Percentiles rank a stretch among this genome's conserved stretches.
Conservation (phyloP, 768 basidiomycete species). For the Suillus spraguei region DNA sequence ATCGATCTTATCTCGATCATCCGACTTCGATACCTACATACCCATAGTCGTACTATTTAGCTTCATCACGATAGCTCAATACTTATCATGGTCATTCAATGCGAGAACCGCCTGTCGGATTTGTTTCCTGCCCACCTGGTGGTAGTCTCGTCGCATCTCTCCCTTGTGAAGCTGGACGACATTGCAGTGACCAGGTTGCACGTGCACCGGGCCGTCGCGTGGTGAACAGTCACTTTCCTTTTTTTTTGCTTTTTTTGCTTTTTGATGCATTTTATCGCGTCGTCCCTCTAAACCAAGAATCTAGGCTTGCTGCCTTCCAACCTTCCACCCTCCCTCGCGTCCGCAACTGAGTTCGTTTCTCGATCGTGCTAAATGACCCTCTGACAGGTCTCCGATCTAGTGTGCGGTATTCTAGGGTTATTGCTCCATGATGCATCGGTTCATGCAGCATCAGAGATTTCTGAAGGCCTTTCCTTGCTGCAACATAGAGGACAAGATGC, state of each 20-base stretch:
- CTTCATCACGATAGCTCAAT: too few species aligned
- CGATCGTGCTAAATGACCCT: slow-evolving; percentile 15
- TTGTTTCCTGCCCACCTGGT: too few species aligned
- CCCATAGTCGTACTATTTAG: too few species aligned
- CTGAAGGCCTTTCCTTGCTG: slow-evolving; percentile 91
- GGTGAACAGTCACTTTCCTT: not conserved
- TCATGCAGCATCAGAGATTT: slow-evolving; percentile 86
- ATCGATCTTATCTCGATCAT: too few species aligned
- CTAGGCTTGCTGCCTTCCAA: not conserved
- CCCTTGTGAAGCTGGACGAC: too few species aligned
- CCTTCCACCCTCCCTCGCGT: slow-evolving; percentile 6
- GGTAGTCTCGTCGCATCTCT: too few species aligned
- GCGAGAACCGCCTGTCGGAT: too few species aligned
- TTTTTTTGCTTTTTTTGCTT: not conserved
- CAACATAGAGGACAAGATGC: slow-evolving; percentile 99
- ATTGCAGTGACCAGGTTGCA: not conserved
- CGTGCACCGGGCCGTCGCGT: not conserved
- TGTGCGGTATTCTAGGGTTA: slow-evolving; percentile 95
- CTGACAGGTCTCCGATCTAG: slow-evolving; percentile 28
- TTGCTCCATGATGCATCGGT: slow-evolving; percentile 75
- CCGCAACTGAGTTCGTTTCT: slow-evolving; percentile 29
- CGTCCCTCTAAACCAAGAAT: not conserved
- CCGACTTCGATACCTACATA: too few species aligned
- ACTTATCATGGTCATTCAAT: too few species aligned
- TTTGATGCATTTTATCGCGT: not conserved